Evolutionary conservation across 345 rosid genomes (phyloP), one percentile per base, ranked within the genome.

Genomic region (Citrus glauca): DNA sequence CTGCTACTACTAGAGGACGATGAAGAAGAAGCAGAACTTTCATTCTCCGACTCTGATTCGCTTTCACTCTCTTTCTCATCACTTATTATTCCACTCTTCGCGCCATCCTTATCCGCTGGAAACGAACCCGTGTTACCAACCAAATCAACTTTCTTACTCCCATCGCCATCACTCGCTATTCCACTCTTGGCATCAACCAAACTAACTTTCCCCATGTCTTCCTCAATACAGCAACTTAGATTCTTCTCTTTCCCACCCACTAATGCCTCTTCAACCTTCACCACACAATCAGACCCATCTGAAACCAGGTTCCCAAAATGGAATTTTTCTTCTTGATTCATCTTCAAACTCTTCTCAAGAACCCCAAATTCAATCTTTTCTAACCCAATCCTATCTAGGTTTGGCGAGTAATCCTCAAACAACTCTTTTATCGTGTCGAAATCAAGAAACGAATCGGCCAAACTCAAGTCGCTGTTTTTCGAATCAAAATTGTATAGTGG

Each of bases 391-490:
- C 69, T 74, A 5, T 78, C 85, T 10, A 37, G 60, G 28, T 76
- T 83, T 7, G 80, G 62, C 1, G 69, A 81, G 81, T 70, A 81
- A 78, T 65, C 87, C 69, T 80, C 93, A 33, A 87, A 86, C 85
- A 88, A 90, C 40, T 85, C 88, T 32, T 84, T 69, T 50, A 89
- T 81, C 27, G 89, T 85, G 37, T 92, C 94, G 65, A 92, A 92
- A 79, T 90, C 93, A 10, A 89, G 84, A 78, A 86, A 87, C 1
- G 92, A 85, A 84, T 92, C 95, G 9, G 83, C 87, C 25, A 85
- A 78, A 28, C 75, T 38, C 1, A 83, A 75, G 73, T 84, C 89
- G 55, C 57, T 33, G 79, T 33, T 20, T 28, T 75, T 56, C 50
- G 82, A 27, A 33, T 90, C 87, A 63, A 87, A 73, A 63, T 72